phyloP scores from a whole-genome alignment of 73 alveolate genomes.

The Paramecium sonneborni region DNA sequence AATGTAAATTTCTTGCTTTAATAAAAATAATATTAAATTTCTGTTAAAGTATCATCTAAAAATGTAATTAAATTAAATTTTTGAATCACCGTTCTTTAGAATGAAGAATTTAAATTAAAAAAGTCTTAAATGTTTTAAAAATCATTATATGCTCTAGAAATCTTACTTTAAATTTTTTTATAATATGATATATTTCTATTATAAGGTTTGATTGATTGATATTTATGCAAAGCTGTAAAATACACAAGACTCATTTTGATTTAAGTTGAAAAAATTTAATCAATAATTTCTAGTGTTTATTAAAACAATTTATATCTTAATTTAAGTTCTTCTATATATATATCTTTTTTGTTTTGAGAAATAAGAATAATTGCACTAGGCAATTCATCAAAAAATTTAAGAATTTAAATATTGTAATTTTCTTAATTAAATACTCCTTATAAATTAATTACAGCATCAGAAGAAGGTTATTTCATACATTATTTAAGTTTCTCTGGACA shows the following conservation, averaged over 20 bases:
- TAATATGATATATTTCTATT: neutral
- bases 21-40: neutral
- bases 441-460: neutral
- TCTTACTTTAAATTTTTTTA: neutral
- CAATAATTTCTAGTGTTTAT: neutral
- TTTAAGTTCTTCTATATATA: neutral
- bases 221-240: neutral
- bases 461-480: neutral
- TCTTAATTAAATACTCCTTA: neutral
- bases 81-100: neutral
- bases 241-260: neutral
- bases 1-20: neutral
- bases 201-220: neutral
- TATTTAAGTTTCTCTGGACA: conserved; percentile 18
- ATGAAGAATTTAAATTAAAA: neutral
- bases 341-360: neutral
- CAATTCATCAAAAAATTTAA: neutral
- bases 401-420: neutral
- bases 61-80: neutral
- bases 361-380: neutral
- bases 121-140: neutral
- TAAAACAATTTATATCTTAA: neutral
- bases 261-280: neutral
- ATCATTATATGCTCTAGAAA: neutral
- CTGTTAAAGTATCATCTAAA: neutral